Conservation (phyloP, 192 early-diverging fungal genomes). For the Mortierella hygrophila region DNA sequence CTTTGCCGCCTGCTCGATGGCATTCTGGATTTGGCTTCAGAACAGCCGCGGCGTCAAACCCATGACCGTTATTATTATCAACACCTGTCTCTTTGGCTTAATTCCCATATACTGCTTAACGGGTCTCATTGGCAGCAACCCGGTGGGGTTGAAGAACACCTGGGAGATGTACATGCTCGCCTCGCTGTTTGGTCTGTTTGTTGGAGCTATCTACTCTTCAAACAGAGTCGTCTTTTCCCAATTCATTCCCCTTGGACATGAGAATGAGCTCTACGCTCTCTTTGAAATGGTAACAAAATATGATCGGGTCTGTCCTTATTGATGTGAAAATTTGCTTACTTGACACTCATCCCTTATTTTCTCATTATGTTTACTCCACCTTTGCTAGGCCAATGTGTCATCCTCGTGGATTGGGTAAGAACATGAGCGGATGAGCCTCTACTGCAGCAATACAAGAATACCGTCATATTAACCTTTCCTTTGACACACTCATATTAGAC, state of each 20-base stretch:
- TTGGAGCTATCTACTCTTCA: slow-evolving; percentile 67
- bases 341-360: not conserved
- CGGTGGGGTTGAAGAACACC: slow-evolving; percentile 63
- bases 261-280: slow-evolving; percentile 76
- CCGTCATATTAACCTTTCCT: no score
- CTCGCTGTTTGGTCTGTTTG: slow-evolving; percentile 71
- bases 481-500: not conserved
- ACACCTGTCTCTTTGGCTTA: slow-evolving; percentile 59
- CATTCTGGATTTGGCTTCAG: slow-evolving; percentile 69
- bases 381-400: slow-evolving; percentile 21
- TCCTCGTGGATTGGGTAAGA: slow-evolving; percentile 47
- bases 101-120: slow-evolving; percentile 73
- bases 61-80: slow-evolving; percentile 65
- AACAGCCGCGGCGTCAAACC: slow-evolving; percentile 59
- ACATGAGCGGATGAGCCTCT: not conserved
- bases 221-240: slow-evolving; percentile 74
- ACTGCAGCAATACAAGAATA: not conserved
- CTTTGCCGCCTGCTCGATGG: slow-evolving; percentile 64
- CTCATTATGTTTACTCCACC: not conserved
- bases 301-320: no score
- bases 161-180: slow-evolving; percentile 72
- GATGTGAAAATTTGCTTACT: not conserved
- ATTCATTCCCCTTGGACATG: slow-evolving; percentile 74
- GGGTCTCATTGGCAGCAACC: slow-evolving; percentile 59
- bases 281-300: slow-evolving; percentile 64